A percentile compares a stretch with the other conserved stretches of the same genome.
Evolutionary conservation across 805 yeast genomes (phyloP).

Genomic region (Zygotorulaspora florentina): DNA sequence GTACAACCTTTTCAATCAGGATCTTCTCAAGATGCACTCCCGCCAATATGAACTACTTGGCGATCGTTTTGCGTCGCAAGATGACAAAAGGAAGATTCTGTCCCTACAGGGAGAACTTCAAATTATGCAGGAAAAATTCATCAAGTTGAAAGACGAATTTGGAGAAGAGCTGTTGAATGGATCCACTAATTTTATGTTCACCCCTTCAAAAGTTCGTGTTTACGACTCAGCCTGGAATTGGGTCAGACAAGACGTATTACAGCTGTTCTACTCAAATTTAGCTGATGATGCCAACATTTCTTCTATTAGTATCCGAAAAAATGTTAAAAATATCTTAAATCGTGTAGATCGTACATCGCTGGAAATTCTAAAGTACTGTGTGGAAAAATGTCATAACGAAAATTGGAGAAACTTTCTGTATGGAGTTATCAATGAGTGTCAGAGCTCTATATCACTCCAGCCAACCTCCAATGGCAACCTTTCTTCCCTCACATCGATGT

Average conservation of each 20-base stretch:
- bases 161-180: constrained; percentile 82
- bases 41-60: constrained; percentile 7
- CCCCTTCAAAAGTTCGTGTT: constrained; percentile 71
- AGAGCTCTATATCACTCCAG: background rate
- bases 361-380: constrained; percentile 75
- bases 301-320: background rate
- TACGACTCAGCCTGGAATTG: constrained; percentile 94
- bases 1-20: constrained; percentile 51
- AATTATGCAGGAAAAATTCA: constrained; percentile 67
- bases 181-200: constrained; percentile 66
- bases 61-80: constrained; percentile 1
- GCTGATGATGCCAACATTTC: background rate
- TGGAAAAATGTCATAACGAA: constrained; percentile 1
- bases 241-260: constrained; percentile 84
- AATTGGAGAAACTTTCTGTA: constrained; percentile 3
- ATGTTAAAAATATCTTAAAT: constrained; percentile 4
- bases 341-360: constrained; percentile 16
- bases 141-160: constrained; percentile 44
- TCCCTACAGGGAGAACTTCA: constrained; percentile 25
- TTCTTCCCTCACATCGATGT: background rate
- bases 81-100: constrained; percentile 1
- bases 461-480: constrained; percentile 2
- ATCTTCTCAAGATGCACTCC: constrained; percentile 22
- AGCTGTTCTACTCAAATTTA: constrained; percentile 1
- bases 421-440: constrained; percentile 3